phyloP scores from a whole-genome alignment of 2,329 filamentous ascomycete genomes.

The Pseudophaeomoniella oleicola region DNA sequence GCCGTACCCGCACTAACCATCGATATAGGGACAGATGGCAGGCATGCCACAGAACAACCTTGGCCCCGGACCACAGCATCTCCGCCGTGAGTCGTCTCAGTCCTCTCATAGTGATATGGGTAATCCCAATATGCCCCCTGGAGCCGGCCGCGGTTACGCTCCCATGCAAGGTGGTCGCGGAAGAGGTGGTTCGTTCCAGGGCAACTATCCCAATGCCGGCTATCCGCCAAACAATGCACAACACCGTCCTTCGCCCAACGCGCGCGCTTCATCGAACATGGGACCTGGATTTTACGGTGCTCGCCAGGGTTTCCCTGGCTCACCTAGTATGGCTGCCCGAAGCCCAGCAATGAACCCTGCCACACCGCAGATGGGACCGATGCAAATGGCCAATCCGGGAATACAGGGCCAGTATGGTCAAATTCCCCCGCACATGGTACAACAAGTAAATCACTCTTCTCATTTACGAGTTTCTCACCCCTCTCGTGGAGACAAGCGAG shows the following conservation, averaged over 20 bases:
- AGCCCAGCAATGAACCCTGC: slow-evolving; percentile 56
- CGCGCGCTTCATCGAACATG: background rate
- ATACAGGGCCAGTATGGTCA: slow-evolving; percentile 41
- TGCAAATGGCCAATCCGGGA: slow-evolving; percentile 50
- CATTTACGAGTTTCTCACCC: background rate
- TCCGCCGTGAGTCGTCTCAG: slow-evolving; percentile 74
- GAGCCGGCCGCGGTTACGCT: slow-evolving; percentile 39
- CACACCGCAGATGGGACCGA: slow-evolving; percentile 56
- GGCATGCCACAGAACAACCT: slow-evolving; percentile 49
- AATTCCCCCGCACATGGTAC: slow-evolving; percentile 1
- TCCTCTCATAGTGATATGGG: slow-evolving; percentile 63
- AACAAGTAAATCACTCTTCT: background rate
- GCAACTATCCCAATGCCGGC: slow-evolving; percentile 1
- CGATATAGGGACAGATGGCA: slow-evolving; percentile 50
- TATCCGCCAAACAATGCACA: background rate
- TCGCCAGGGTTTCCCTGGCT: slow-evolving; percentile 34
- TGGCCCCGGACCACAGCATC: slow-evolving; percentile 53
- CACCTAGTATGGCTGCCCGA: slow-evolving; percentile 47
- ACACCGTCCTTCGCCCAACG: background rate
- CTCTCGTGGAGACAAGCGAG: slow-evolving; percentile 3
- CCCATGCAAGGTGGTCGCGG: slow-evolving; percentile 39
- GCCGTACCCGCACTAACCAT: slow-evolving; percentile 3
- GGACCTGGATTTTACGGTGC: background rate
- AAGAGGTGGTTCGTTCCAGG: slow-evolving; percentile 35
- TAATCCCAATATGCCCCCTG: slow-evolving; percentile 39